Base-by-base conservation (phyloP, 768 basidiomycete species). In the Boletus rex-veris region DNA sequence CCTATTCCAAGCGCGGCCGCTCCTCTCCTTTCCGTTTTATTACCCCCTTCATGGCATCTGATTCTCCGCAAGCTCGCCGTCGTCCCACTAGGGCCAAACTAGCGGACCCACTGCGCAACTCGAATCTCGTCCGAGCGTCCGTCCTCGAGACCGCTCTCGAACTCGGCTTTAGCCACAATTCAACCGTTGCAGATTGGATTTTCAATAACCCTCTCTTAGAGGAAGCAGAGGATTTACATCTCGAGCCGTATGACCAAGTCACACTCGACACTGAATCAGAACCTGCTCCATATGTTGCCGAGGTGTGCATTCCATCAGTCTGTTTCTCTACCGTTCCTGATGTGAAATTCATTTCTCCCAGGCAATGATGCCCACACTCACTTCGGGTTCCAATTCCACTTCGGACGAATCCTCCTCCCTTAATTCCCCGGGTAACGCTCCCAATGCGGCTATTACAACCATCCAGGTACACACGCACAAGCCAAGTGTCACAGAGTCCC, bases 91-190 rank as follows among this genome's bases (percentile, higher is more conserved):
- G 57, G 52, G 45, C 45, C 2, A 69, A 67, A 38, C 38, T 18
- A 10, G 19, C n/a, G 2, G 44, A 40, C 28, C 4, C 47, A 2
- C 56, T 56, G 19, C 80, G 84, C 38, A 75, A 83, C 62, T 85
- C 85, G 1, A 80, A 75, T 67, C 66, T 78, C 14, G 73, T 89
- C 18, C 79, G 88, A 15, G 86, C 88, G 2, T 88, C 86, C 15
- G 86, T 90, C 21, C 79, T 89, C 38, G 86, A 90, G 62, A 84
- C 77, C 7, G 88, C 87, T 7, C 75, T 89, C 37, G 74, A 86
- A 64, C 78, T 90, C 12, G 88, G 88, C 4, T 64, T 89, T 18
- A 79, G 79, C 31, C 76, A 70, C 33, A 86, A 80, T 56, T 73
- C 77, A 16, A 75, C 81, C 26, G 81, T 89, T 18, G 79, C 85